Evolutionary conservation across 2,329 filamentous ascomycete genomes (phyloP).

Genomic region (Penicillium digitatum): DNA sequence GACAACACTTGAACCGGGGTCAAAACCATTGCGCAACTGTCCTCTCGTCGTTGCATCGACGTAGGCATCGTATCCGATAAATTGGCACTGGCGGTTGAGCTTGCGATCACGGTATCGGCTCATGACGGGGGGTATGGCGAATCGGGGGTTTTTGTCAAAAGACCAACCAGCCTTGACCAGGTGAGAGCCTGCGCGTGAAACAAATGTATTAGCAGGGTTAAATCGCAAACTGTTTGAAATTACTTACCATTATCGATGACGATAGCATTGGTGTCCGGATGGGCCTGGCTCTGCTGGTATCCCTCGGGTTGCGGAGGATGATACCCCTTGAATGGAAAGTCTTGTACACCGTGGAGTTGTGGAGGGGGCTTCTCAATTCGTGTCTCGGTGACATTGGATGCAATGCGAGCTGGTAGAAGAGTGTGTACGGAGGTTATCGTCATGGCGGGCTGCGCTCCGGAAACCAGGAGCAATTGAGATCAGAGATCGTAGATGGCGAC

Average conservation of each 20-base stretch:
- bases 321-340: slow-evolving; percentile 60
- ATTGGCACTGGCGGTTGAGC: slow-evolving; percentile 83
- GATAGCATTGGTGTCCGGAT: slow-evolving; percentile 66
- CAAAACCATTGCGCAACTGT: slow-evolving; percentile 86
- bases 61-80: slow-evolving; percentile 89
- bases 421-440: slow-evolving; percentile 42
- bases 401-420: slow-evolving; percentile 36
- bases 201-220: not conserved
- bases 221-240: not conserved
- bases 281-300: slow-evolving; percentile 63
- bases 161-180: slow-evolving; percentile 92
- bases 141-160: slow-evolving; percentile 75
- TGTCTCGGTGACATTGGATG: slow-evolving; percentile 43
- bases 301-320: slow-evolving; percentile 61
- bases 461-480: slow-evolving; percentile 21
- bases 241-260: slow-evolving; percentile 93
- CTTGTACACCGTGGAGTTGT: slow-evolving; percentile 52
- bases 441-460: slow-evolving; percentile 34
- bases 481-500: slow-evolving; percentile 8
- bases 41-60: slow-evolving; percentile 88
- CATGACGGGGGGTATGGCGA: slow-evolving; percentile 83
- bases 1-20: slow-evolving; percentile 82
- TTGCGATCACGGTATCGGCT: slow-evolving; percentile 95
- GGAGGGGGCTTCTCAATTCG: slow-evolving; percentile 54
- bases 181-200: slow-evolving; percentile 65